Conservation (phyloP, 768 basidiomycete genomes). For the Calocybe indica region DNA sequence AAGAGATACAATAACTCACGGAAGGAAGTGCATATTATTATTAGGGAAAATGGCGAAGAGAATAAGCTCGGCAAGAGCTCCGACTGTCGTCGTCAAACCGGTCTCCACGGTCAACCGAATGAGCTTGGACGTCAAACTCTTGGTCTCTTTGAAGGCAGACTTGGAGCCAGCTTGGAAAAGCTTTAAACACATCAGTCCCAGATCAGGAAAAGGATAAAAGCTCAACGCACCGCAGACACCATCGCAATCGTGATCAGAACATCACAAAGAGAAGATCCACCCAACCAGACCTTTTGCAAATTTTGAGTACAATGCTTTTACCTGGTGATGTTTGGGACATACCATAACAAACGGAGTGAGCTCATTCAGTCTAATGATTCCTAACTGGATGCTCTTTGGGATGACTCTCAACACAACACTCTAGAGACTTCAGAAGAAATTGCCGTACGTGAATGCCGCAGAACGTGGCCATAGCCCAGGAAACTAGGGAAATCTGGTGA, state of each 20-base stretch:
- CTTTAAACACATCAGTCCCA: background rate
- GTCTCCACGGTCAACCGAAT: slow-evolving; percentile 5
- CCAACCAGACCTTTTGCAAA: slow-evolving; percentile 3
- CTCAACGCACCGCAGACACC: background rate
- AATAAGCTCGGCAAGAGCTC: slow-evolving; percentile 3
- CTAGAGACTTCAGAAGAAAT: background rate
- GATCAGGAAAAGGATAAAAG: background rate
- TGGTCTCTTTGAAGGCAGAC: slow-evolving; percentile 2
- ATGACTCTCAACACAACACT: background rate
- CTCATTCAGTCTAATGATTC: background rate
- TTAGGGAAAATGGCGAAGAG: slow-evolving; percentile 3
- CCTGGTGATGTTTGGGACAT: background rate
- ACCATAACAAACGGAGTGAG: slow-evolving; percentile 4
- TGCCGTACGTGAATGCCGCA: slow-evolving; percentile 1
- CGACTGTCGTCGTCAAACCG: slow-evolving; percentile 4
- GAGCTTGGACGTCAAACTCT: slow-evolving; percentile 1
- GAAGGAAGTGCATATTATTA: slow-evolving; percentile 4
- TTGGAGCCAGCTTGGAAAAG: slow-evolving; percentile 3
- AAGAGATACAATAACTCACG: background rate
- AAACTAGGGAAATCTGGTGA: slow-evolving; percentile 1
- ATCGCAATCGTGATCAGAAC: slow-evolving; percentile 3
- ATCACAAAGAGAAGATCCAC: background rate
- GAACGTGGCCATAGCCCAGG: slow-evolving; percentile 4
- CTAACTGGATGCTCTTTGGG: slow-evolving; percentile 1
- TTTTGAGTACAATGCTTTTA: background rate